phyloP scores from a whole-genome alignment of 441 rosid genomes.

The Erysimum cheiri region DNA sequence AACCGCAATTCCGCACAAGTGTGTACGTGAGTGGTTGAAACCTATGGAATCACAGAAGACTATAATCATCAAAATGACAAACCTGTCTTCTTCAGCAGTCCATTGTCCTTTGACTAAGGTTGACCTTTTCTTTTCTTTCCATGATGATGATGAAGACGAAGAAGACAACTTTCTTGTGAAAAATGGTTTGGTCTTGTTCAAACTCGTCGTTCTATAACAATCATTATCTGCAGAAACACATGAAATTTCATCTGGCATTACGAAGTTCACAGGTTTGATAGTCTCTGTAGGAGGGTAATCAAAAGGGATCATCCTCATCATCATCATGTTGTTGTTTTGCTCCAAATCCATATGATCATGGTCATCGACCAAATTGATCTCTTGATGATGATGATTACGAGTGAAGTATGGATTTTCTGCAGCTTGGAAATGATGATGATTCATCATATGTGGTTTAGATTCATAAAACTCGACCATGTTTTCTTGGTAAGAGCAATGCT shows the following conservation, averaged over 20 bases:
- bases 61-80: not conserved
- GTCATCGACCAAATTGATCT: conserved; percentile 41
- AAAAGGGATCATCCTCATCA: conserved; percentile 45
- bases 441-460: conserved; percentile 63
- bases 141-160: conserved; percentile 39
- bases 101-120: conserved; percentile 85
- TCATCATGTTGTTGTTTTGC: conserved; percentile 43
- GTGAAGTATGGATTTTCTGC: conserved; percentile 39
- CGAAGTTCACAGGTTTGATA: conserved; percentile 50
- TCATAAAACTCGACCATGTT: conserved; percentile 59
- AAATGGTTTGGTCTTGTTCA: conserved; percentile 45
- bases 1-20: no score
- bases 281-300: conserved; percentile 44
- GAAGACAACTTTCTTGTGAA: conserved; percentile 47
- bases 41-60: no score
- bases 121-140: conserved; percentile 61
- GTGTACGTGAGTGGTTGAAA: no score
- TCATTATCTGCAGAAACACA: conserved; percentile 50
- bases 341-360: conserved; percentile 42
- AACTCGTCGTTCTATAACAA: conserved; percentile 43
- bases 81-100: conserved; percentile 88
- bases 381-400: conserved; percentile 42
- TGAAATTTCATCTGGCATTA: conserved; percentile 67
- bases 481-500: conserved; percentile 46
- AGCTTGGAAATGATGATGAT: conserved; percentile 54